phyloP scores from a whole-genome alignment of 2,329 filamentous ascomycete species.

The Calonectria leucothoes region DNA sequence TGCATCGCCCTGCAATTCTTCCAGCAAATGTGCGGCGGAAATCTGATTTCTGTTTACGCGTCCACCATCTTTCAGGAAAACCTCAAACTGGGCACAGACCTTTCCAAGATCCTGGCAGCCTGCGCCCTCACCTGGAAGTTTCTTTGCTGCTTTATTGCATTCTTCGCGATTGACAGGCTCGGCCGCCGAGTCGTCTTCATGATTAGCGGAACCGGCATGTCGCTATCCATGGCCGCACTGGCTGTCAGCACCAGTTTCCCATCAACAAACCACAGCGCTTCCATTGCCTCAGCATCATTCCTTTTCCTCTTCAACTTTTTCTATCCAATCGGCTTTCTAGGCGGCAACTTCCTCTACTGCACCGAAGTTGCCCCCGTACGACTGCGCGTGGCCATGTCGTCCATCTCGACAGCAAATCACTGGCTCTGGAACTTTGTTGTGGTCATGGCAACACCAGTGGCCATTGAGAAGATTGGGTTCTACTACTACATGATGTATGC shows the following conservation, averaged over 20 bases:
- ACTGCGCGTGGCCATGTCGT: conserved; percentile 57
- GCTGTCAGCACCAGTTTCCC: conserved; percentile 38
- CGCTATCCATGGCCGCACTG: conserved; percentile 40
- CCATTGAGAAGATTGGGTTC: conserved; percentile 69
- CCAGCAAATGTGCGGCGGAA: conserved; percentile 44
- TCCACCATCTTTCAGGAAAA: conserved; percentile 45
- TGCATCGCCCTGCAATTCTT: conserved; percentile 48
- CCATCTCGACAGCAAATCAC: conserved; percentile 62
- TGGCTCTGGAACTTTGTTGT: conserved; percentile 55
- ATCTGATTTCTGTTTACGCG: conserved; percentile 45
- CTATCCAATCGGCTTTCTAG: conserved; percentile 74
- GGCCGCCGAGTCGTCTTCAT: conserved; percentile 42
- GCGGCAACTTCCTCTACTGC: conserved; percentile 70
- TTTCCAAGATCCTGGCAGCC: conserved; percentile 39
- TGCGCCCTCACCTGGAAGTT: conserved; percentile 48
- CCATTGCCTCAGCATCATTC: conserved; percentile 50
- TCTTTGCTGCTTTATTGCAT: conserved; percentile 41
- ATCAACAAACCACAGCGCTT: conserved; percentile 31
- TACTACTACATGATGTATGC: conserved; percentile 60
- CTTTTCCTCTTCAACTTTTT: conserved; percentile 77
- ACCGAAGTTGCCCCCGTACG: conserved; percentile 64
- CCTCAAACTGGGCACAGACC: conserved; percentile 33
- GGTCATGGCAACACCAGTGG: conserved; percentile 73
- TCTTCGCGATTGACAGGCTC: conserved; percentile 44
- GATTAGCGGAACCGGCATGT: conserved; percentile 41